phyloP scores from a whole-genome alignment of 176 grass and related monocot species.

The Musa itinerans region DNA sequence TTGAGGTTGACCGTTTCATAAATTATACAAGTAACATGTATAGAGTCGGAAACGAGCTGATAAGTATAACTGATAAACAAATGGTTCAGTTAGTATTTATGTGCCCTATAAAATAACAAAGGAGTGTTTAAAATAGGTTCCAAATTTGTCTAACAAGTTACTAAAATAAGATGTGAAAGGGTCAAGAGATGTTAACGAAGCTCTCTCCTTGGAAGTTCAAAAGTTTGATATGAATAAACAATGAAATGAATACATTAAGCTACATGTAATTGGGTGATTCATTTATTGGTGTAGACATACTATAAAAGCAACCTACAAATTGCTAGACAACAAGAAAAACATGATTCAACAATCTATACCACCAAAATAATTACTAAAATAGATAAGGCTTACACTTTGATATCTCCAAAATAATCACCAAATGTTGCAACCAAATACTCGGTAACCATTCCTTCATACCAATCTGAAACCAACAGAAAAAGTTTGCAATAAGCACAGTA shows the following conservation, averaged over 20 bases:
- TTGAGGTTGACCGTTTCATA: neutral
- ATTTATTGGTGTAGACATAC: too few relatives aligned
- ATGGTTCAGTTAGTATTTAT: too few relatives aligned
- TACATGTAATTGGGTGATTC: too few relatives aligned
- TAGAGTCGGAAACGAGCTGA: neutral
- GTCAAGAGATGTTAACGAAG: neutral
- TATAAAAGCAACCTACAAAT: too few relatives aligned
- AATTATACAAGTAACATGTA: neutral
- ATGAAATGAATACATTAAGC: too few relatives aligned
- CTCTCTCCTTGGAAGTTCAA: neutral
- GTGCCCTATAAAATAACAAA: too few relatives aligned
- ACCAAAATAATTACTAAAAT: neutral
- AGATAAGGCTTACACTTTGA: constrained; percentile 72
- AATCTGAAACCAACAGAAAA: constrained; percentile 46
- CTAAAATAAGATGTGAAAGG: neutral
- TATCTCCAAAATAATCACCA: constrained; percentile 91
- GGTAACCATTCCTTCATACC: constrained; percentile 70
- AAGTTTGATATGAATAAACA: neutral
- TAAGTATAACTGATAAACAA: too few relatives aligned
- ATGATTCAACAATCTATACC: neutral
- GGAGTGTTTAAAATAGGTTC: neutral
- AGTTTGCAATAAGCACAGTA: constrained; percentile 10
- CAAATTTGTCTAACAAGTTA: neutral
- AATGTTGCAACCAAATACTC: constrained; percentile 90
- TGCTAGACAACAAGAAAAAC: neutral